Base-by-base conservation (phyloP, 805 yeast species). In the Candida boleticola region DNA sequence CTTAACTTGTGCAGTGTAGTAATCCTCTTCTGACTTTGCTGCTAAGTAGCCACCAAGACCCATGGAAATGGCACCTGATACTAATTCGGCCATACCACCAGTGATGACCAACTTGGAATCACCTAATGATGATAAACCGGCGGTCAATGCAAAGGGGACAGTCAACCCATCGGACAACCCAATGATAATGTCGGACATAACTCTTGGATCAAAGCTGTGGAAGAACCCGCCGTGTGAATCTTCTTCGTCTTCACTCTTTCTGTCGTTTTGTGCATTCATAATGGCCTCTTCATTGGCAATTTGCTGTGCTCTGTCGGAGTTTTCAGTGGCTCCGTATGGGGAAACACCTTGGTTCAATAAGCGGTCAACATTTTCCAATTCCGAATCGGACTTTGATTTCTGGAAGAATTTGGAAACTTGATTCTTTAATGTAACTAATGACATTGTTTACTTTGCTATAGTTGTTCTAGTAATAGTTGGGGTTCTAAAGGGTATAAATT, bases 131-230 rank as follows among this genome's bases (percentile, higher is more conserved):
- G 96, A 85, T 42, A 92, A 75, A 37, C 98, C 99, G 0, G 99
- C 98, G 1, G 98, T 93, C 52, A 93, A 76, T 1, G 99, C 99
- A 73, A 92, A 92, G n/a, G 99, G 99, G 31, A 92, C 99, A 0
- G 98, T 92, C 50, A 92, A 76, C 3, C 99, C 99, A 61, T 92
- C 99, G 27, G 93, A 83, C 39, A 92, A 77, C 4, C 99, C 99
- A 57, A 92, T 92, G 51, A 92, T 89, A 42, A 87, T 75, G 62
- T 92, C 98, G 36, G 93, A 83, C 84, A 92, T 87, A 20, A 90
- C 90, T 61, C 99, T 80, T 7, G 99, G 99, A 58, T 85, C 93
- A 40, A 85, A 73, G 36, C 68, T 76, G 29, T 73, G 74, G 46
- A 82, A 71, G 29, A 80, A 53, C 4, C 73, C 67, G 7, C 33